A percentile compares a stretch with the other conserved stretches of the same genome.
phyloP scores from a whole-genome alignment of 805 yeast genomes.

The Starmerella khaoyaiensis region DNA sequence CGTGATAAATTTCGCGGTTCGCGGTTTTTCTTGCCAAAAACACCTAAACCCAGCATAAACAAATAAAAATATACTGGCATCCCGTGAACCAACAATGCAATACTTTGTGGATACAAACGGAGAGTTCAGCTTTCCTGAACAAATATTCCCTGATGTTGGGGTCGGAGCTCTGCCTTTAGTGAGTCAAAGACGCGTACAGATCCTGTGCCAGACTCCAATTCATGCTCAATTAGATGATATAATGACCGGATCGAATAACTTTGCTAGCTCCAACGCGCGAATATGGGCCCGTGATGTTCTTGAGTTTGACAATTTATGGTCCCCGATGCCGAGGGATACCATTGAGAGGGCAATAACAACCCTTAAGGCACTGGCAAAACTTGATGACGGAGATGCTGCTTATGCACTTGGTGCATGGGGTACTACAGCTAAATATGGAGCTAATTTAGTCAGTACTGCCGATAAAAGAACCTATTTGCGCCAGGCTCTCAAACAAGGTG shows the following conservation, averaged over 20 bases:
- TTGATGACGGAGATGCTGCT: slow-evolving; percentile 20
- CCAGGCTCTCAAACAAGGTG: slow-evolving; percentile 26
- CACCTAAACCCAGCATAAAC: no score
- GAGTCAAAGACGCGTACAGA: slow-evolving; percentile 7
- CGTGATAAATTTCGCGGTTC: no score
- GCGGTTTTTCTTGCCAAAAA: no score
- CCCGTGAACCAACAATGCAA: slow-evolving; percentile 10
- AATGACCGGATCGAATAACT: not conserved
- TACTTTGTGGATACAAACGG: slow-evolving; percentile 22
- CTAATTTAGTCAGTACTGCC: not conserved
- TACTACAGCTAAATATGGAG: not conserved
- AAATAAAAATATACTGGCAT: no score
- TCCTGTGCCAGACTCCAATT: slow-evolving; percentile 1
- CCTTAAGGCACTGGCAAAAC: slow-evolving; percentile 18
- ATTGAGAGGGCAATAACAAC: slow-evolving; percentile 21
- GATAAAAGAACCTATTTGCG: slow-evolving; percentile 11
- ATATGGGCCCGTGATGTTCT: slow-evolving; percentile 26
- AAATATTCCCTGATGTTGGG: slow-evolving; percentile 24
- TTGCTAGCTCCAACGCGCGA: not conserved
- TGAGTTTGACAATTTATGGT: slow-evolving; percentile 25
- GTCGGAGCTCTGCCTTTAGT: slow-evolving; percentile 9
- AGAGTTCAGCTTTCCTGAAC: slow-evolving; percentile 25
- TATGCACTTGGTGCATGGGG: slow-evolving; percentile 7
- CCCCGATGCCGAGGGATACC: slow-evolving; percentile 18
- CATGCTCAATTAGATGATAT: not conserved